Conservation (phyloP, 352 stramenopile genomes). For the Phytopythium mirpurense region DNA sequence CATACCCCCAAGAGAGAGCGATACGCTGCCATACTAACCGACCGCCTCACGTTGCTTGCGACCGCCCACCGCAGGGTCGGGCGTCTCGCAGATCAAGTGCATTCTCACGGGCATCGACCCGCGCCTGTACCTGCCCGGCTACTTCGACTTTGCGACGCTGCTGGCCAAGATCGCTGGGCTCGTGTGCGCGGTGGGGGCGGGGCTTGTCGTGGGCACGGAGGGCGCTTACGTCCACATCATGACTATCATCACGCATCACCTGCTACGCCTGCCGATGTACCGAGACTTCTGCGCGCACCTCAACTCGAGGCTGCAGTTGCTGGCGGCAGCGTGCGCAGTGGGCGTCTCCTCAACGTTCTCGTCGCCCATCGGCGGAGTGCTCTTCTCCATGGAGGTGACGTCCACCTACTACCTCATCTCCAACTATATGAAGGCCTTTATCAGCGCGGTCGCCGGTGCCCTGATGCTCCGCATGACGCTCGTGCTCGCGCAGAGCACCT, state of each 20-base stretch:
- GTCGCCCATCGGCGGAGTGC: slow-evolving; percentile 90
- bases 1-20: too few relatives aligned
- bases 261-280: slow-evolving; percentile 82
- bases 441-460: slow-evolving; percentile 70
- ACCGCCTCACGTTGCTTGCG: background rate
- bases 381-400: slow-evolving; percentile 94
- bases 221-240: slow-evolving; percentile 98
- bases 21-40: too few relatives aligned
- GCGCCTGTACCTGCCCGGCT: slow-evolving; percentile 74
- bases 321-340: slow-evolving; percentile 89
- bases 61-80: slow-evolving; percentile 32
- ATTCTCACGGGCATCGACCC: slow-evolving; percentile 84
- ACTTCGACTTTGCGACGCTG: slow-evolving; percentile 82
- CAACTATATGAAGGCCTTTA: slow-evolving; percentile 89
- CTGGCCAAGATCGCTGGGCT: slow-evolving; percentile 91
- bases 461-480: slow-evolving; percentile 74
- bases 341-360: slow-evolving; percentile 92
- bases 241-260: slow-evolving; percentile 88
- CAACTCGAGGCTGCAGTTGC: slow-evolving; percentile 82
- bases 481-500: slow-evolving; percentile 49
- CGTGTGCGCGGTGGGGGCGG: slow-evolving; percentile 90
- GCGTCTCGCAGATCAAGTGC: slow-evolving; percentile 86
- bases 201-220: slow-evolving; percentile 96
- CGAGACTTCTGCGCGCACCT: slow-evolving; percentile 61
- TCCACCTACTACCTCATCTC: slow-evolving; percentile 86